These are phyloP conservation scores for Phialophora macrospora DNA, from an alignment of 2,329 filamentous ascomycete species.

Conservation along the genomic window DNA sequence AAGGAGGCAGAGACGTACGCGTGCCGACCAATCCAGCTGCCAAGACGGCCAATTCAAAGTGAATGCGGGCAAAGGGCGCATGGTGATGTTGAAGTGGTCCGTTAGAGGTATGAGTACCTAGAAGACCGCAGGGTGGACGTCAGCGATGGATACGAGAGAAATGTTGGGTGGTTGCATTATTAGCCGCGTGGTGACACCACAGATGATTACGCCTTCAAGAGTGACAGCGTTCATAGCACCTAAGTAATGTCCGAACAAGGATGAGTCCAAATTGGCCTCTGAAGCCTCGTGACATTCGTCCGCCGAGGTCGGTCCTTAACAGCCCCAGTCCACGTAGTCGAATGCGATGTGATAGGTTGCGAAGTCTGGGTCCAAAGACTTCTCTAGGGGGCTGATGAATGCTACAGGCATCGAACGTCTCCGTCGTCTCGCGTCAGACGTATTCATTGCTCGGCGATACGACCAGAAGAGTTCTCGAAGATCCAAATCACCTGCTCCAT, in stretches of 20 bases:
- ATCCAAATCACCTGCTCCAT: background rate
- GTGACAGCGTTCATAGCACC: background rate
- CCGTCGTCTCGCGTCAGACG: background rate
- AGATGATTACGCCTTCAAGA: background rate
- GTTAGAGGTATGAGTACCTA: background rate
- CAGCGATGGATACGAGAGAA: background rate
- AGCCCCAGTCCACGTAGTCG: background rate
- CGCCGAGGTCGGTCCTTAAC: background rate
- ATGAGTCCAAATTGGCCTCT: background rate
- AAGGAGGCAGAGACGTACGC: background rate
- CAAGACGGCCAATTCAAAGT: background rate
- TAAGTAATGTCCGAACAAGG: conserved; percentile 4
- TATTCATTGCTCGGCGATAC: background rate
- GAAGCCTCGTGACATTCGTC: background rate
- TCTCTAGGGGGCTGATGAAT: background rate
- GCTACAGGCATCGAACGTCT: background rate
- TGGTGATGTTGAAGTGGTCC: background rate
- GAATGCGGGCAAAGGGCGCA: background rate
- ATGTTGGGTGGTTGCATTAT: background rate
- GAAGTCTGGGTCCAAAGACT: background rate
- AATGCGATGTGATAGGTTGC: background rate
- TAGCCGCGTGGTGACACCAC: background rate
- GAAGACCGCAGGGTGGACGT: background rate
- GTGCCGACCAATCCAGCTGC: background rate
- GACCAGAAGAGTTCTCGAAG: background rate